Conservation (phyloP, 805 yeast genomes). For the Kluyveromyces lactis region DNA sequence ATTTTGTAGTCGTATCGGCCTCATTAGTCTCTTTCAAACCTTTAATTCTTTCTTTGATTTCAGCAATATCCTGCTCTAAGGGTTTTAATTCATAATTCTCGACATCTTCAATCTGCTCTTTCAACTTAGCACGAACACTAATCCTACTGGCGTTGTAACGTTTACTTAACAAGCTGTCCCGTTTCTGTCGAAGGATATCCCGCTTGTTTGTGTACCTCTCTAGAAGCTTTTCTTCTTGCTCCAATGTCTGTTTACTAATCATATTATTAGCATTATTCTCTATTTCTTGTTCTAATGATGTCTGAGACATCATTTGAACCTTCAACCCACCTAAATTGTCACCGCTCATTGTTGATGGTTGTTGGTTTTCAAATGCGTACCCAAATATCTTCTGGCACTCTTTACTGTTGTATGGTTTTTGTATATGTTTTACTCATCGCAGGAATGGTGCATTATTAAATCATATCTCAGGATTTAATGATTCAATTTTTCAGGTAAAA, state of each 20-base stretch:
- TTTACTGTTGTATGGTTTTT: background rate
- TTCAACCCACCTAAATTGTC: conserved; percentile 34
- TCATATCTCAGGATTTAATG: too few species aligned
- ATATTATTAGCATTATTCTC: conserved; percentile 60
- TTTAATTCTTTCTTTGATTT: conserved; percentile 43
- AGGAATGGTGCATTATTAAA: too few species aligned
- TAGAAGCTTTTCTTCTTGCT: conserved; percentile 68
- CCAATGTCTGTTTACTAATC: conserved; percentile 54
- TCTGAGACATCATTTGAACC: conserved; percentile 67
- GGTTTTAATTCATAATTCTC: conserved; percentile 44
- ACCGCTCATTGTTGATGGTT: conserved; percentile 1
- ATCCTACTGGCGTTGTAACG: conserved; percentile 52
- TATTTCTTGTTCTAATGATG: conserved; percentile 64
- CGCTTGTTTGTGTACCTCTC: conserved; percentile 51
- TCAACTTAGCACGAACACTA: conserved; percentile 48
- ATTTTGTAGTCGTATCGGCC: conserved; percentile 12
- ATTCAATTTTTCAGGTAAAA: too few species aligned
- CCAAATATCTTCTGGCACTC: background rate
- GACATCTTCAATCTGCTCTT: conserved; percentile 46
- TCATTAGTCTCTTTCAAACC: conserved; percentile 15
- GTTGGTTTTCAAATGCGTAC: background rate
- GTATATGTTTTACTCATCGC: background rate
- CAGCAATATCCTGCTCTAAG: conserved; percentile 52
- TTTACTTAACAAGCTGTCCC: conserved; percentile 40
- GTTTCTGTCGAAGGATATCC: conserved; percentile 35